Conservation (phyloP, 805 yeast genomes). For the Saccharomycopsis microspora region DNA sequence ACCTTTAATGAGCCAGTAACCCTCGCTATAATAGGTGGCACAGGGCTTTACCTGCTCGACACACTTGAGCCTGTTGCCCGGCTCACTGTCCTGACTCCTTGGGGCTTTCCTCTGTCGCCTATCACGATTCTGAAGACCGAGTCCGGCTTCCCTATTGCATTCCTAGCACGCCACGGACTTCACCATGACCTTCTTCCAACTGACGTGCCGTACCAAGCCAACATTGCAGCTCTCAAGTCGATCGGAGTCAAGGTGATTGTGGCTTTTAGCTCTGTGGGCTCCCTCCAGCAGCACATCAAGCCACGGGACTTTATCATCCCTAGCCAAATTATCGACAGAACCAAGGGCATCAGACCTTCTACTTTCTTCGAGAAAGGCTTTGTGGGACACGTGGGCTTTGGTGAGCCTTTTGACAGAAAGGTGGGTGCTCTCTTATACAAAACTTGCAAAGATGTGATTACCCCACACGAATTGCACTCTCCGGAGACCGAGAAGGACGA, state of each 20-base stretch:
- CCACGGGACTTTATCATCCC: slow-evolving; percentile 98
- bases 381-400: slow-evolving; percentile 96
- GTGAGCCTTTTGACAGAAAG: slow-evolving; percentile 85
- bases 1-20: slow-evolving; percentile 54
- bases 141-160: slow-evolving; percentile 78
- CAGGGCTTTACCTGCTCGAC: slow-evolving; percentile 87
- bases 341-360: slow-evolving; percentile 86
- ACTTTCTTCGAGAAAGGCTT: slow-evolving; percentile 87
- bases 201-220: slow-evolving; percentile 87
- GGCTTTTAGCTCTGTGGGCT: slow-evolving; percentile 95
- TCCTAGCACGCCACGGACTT: slow-evolving; percentile 87
- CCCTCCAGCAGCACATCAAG: slow-evolving; percentile 74
- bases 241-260: slow-evolving; percentile 80
- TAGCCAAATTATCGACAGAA: slow-evolving; percentile 91
- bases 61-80: slow-evolving; percentile 79
- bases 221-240: slow-evolving; percentile 87
- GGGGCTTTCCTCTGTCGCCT: slow-evolving; percentile 95
- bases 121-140: slow-evolving; percentile 79
- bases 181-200: slow-evolving; percentile 86
- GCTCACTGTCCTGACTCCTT: slow-evolving; percentile 78
- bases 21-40: slow-evolving; percentile 92
- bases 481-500: slow-evolving; percentile 60
- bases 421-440: slow-evolving; percentile 58
- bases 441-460: slow-evolving; percentile 32
- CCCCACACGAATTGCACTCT: slow-evolving; percentile 40